These are phyloP conservation scores for Fomitopsis pinicola DNA, from an alignment of 1,284 basidiomycete genomes.

Conservation along the genomic window DNA sequence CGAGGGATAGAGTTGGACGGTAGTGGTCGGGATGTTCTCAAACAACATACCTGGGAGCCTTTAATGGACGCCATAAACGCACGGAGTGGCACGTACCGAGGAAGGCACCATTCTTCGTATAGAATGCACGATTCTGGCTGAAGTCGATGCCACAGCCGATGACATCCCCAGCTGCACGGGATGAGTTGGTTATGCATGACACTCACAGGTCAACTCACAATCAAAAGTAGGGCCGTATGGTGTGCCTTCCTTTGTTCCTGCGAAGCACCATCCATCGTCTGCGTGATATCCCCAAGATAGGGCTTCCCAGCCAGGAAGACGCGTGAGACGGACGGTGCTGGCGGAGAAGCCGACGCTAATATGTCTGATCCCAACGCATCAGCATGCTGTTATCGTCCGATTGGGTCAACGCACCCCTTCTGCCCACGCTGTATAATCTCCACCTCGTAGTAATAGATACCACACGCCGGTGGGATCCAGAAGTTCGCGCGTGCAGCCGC, in stretches of 20 bases:
- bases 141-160: constrained; percentile 92
- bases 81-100: constrained; percentile 48
- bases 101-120: constrained; percentile 83
- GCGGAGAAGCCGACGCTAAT: constrained; percentile 75
- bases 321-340: constrained; percentile 54
- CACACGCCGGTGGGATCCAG: constrained; percentile 77
- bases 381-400: neutral
- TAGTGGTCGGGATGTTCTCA: constrained; percentile 60
- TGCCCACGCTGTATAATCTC: constrained; percentile 75
- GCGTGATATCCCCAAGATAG: constrained; percentile 94
- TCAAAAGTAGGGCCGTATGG: constrained; percentile 76
- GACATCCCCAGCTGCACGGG: constrained; percentile 65
- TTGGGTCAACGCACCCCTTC: constrained; percentile 55
- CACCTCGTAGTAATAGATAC: constrained; percentile 90
- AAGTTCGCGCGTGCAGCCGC: constrained; percentile 73
- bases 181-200: neutral
- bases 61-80: neutral
- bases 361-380: constrained; percentile 42
- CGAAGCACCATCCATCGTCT: constrained; percentile 84
- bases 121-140: constrained; percentile 74
- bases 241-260: constrained; percentile 67
- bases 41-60: constrained; percentile 57
- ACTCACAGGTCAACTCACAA: constrained; percentile 40
- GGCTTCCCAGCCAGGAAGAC: constrained; percentile 87
- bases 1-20: constrained; percentile 70